Percentiles rank a stretch among this genome's conserved stretches.
These are phyloP conservation scores for Dentipellis sp. DNA, from an alignment of 768 basidiomycete species.

Conservation along the genomic window DNA sequence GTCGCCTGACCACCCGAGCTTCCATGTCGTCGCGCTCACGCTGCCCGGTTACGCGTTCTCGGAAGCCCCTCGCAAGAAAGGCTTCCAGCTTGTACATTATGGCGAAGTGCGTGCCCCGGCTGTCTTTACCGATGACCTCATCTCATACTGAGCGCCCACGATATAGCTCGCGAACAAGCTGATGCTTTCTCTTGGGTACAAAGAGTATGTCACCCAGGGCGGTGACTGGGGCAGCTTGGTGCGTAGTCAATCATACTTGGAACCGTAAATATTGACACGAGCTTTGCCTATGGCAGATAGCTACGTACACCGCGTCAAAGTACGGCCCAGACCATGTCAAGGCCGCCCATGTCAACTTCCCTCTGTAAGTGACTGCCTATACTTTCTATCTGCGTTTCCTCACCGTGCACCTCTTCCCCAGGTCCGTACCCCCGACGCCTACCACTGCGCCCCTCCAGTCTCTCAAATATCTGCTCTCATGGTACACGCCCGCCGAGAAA, in stretches of 20 bases:
- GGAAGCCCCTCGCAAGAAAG: constrained; percentile 16
- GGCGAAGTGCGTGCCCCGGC: constrained; percentile 19
- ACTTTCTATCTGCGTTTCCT: not conserved
- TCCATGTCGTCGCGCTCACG: constrained; percentile 37
- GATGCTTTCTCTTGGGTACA: constrained; percentile 18
- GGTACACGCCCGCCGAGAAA: constrained; percentile 21
- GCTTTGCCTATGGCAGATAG: constrained; percentile 20
- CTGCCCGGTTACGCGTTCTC: constrained; percentile 21
- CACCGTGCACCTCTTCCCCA: not conserved
- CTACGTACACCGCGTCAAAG: constrained; percentile 21
- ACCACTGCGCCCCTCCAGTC: constrained; percentile 19
- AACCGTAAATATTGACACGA: not conserved
- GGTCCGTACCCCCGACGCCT: not conserved
- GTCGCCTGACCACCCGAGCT: constrained; percentile 33
- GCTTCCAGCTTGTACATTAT: constrained; percentile 15
- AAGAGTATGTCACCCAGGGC: constrained; percentile 17
- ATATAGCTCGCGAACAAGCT: constrained; percentile 8
- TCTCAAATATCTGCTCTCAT: constrained; percentile 19
- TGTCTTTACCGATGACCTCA: not conserved
- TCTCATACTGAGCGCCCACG: too few species aligned
- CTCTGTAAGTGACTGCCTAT: constrained; percentile 23
- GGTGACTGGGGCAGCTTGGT: constrained; percentile 34
- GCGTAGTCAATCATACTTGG: constrained; percentile 1
- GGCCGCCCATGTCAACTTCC: constrained; percentile 44
- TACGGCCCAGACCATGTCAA: constrained; percentile 36